Evolutionary conservation across 768 basidiomycete species (phyloP).

Genomic region (Tremella mesenterica): DNA sequence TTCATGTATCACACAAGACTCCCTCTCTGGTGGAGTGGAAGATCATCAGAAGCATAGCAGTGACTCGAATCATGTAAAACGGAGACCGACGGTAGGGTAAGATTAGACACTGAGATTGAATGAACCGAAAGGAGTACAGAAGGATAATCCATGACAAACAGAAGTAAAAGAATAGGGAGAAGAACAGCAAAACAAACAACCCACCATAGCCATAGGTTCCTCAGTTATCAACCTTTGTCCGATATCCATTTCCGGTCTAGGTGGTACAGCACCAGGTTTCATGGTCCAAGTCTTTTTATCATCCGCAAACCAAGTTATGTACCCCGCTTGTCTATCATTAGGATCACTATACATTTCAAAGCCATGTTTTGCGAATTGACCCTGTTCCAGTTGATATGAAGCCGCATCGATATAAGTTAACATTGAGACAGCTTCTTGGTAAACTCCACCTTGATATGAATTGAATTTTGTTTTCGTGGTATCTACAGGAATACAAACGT

Average conservation of each 20-base stretch:
- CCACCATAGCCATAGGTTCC: conserved; percentile 71
- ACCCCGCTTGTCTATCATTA: conserved; percentile 58
- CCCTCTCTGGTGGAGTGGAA: too few species aligned
- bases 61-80: too few species aligned
- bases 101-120: too few species aligned
- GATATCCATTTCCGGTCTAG: conserved; percentile 56
- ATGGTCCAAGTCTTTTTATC: conserved; percentile 64
- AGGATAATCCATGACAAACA: too few species aligned
- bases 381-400: conserved; percentile 13
- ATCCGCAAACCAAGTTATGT: conserved; percentile 73
- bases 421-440: conserved; percentile 32
- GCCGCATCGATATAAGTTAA: conserved; percentile 19
- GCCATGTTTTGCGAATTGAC: conserved; percentile 31
- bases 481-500: conserved; percentile 33
- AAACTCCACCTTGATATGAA: conserved; percentile 46
- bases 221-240: conserved; percentile 64
- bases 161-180: background rate
- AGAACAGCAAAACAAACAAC: background rate
- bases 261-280: conserved; percentile 57
- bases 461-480: conserved; percentile 43
- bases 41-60: too few species aligned
- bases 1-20: too few species aligned
- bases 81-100: too few species aligned
- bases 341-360: conserved; percentile 76
- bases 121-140: too few species aligned